Base-by-base conservation (phyloP, 2,329 filamentous ascomycete species). In the Penicillium sp. region DNA sequence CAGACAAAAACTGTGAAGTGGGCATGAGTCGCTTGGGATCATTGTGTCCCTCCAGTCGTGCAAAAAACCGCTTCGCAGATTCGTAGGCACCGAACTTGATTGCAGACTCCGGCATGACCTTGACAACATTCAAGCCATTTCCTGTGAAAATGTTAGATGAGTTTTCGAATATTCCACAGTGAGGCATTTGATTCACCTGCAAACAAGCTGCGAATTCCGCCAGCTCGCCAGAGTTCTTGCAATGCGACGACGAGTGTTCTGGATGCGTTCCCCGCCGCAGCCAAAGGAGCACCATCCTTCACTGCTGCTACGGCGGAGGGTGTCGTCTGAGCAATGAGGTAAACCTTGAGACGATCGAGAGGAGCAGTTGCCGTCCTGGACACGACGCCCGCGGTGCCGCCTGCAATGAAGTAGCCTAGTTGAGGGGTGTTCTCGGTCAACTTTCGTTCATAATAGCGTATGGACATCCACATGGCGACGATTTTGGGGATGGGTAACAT, bases 51-150 rank as follows among this genome's bases (percentile, higher is more conserved):
- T 97, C 93, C 41, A 96, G 70, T 49, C 81, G 83, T 40, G 91
- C 89, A 50, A 97, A 81, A 3, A 85, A 81, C 52, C 89, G 84
- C 75, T 97, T 98, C 7, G 89, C 86, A 42, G 35, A 37, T 24
- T 37, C 35, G 18, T 37, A 37, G 20, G 35, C 35, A 6, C 35
- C 35, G 35, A 37, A 98, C 70, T 96, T 95, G 65, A 98, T 95
- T 22, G 93, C 91, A 23, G 91, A 96, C 72, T 98, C 93, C 0
- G 93, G 93, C 89, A 97, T 95, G 50, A 98, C 93, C 69, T 98
- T 98, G 62, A 96, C 70, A 2, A 98, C 89, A 59, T 98, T 98
- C 58, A 98, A 75, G 3, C 93, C 93, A 63, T 98, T 98, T 29
- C 93, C 90, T 95, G 58, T 6, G n/a, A 11, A 18, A 22, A 8